Percentiles rank a stretch among this genome's conserved stretches.
Conservation (phyloP, 2,329 filamentous ascomycete genomes). For the Talaromyces verruculosus region DNA sequence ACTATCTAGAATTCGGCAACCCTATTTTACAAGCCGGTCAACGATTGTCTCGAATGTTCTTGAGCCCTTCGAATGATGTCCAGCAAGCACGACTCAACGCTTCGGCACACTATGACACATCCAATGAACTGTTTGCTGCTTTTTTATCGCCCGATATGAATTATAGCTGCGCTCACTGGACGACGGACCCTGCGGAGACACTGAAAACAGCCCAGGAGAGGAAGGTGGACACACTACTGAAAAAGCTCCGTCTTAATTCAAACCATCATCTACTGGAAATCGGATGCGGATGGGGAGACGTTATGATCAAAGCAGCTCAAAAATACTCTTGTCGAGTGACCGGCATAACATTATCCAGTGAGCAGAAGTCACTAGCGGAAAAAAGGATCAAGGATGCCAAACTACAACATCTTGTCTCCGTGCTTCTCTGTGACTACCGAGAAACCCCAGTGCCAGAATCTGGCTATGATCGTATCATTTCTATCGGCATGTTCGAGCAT, state of each 20-base stretch:
- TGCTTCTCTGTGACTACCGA: constrained; percentile 69
- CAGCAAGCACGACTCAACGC: constrained; percentile 65
- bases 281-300: constrained; percentile 72
- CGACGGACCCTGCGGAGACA: constrained; percentile 50
- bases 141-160: constrained; percentile 32
- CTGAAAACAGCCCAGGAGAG: constrained; percentile 60
- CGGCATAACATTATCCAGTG: constrained; percentile 65
- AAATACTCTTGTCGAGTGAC: constrained; percentile 68
- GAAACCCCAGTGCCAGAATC: constrained; percentile 54
- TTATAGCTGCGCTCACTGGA: constrained; percentile 60
- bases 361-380: constrained; percentile 69
- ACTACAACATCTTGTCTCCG: constrained; percentile 60
- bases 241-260: constrained; percentile 53
- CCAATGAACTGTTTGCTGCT: constrained; percentile 34
- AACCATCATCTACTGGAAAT: constrained; percentile 72
- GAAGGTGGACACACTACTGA: constrained; percentile 60
- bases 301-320: constrained; percentile 68
- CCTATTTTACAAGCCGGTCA: constrained; percentile 18
- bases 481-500: constrained; percentile 76
- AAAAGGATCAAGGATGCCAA: constrained; percentile 62
- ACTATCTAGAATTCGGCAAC: constrained; percentile 29
- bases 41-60: constrained; percentile 45
- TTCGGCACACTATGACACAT: constrained; percentile 70
- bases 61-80: constrained; percentile 58
- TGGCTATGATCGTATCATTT: constrained; percentile 69